Evolutionary conservation across 306 rosid genomes (phyloP).

Genomic region (Rubus parviflorus): DNA sequence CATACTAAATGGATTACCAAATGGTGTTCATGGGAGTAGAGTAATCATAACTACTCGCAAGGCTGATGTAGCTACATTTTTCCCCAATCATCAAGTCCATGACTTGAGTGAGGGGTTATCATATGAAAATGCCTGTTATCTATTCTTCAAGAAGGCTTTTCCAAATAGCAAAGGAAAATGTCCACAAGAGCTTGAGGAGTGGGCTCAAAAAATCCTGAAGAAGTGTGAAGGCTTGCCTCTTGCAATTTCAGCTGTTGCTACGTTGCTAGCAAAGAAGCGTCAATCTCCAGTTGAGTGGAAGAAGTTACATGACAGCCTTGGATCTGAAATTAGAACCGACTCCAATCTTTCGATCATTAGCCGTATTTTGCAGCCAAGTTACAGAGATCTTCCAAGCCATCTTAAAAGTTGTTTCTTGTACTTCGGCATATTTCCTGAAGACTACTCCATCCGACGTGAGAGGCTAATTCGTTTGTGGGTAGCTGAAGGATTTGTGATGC

Average conservation of each 20-base stretch:
- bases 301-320: background rate
- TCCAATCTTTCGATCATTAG: background rate
- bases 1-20: background rate
- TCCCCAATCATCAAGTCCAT: background rate
- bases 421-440: slow-evolving; percentile 1
- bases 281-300: background rate
- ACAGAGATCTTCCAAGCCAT: background rate
- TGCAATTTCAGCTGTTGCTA: background rate
- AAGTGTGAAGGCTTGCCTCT: background rate
- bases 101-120: background rate
- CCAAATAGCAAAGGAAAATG: background rate
- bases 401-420: slow-evolving; percentile 9
- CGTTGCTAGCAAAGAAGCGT: background rate
- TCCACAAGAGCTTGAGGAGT: background rate
- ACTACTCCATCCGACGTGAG: slow-evolving; percentile 1
- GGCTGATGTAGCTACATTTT: background rate
- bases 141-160: slow-evolving; percentile 14
- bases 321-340: background rate
- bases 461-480: slow-evolving; percentile 17
- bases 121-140: background rate
- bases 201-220: background rate
- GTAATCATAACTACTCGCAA: background rate
- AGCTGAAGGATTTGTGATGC: slow-evolving; percentile 6
- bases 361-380: background rate
- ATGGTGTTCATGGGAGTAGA: slow-evolving; percentile 1